Evolutionary conservation across 129 eudicot genomes (phyloP).

Genomic region (Artemisia annua): DNA sequence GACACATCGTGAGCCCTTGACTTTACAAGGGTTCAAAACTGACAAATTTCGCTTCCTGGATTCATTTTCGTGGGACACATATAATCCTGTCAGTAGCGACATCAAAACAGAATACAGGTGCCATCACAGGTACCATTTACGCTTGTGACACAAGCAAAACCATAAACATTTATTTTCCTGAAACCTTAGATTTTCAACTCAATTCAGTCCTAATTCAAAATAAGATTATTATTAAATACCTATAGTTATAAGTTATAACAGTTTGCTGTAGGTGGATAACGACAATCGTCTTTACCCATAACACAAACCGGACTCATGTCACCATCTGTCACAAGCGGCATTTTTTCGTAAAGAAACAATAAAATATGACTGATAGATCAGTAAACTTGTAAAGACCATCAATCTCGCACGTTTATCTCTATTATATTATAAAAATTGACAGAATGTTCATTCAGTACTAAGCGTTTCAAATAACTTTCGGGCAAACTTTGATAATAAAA

Average conservation of each 20-base stretch:
- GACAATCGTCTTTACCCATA: neutral
- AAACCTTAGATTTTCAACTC: neutral
- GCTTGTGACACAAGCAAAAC: neutral
- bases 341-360: neutral
- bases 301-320: constrained; percentile 7
- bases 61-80: neutral
- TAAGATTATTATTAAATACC: too few relatives aligned
- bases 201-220: neutral
- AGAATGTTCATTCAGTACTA: too few relatives aligned
- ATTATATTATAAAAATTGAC: too few relatives aligned
- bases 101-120: too few relatives aligned
- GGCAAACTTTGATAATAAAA: too few relatives aligned
- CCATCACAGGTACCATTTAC: too few relatives aligned
- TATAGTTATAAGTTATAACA: neutral
- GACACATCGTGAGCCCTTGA: neutral
- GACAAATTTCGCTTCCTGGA: neutral
- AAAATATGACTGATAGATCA: neutral
- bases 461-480: too few relatives aligned
- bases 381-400: neutral
- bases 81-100: too few relatives aligned
- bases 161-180: neutral
- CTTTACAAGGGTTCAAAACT: too few relatives aligned
- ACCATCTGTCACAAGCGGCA: constrained; percentile 8
- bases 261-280: neutral
- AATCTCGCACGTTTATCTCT: neutral